phyloP scores from a whole-genome alignment of 164 flowering plant genomes.

The Vitis cinerea region DNA sequence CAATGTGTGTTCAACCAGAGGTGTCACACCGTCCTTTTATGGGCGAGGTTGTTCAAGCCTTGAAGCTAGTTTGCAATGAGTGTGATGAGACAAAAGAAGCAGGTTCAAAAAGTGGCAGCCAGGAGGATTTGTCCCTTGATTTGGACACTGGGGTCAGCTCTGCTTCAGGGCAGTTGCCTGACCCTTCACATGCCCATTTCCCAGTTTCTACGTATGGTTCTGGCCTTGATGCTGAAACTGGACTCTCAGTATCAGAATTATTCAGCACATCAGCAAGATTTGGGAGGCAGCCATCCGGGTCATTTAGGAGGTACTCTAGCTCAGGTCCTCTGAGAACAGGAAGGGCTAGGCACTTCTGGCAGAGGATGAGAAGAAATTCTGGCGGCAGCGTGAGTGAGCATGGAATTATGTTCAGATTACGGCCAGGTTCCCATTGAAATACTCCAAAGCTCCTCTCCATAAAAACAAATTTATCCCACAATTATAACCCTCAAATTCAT shows the following conservation, averaged over 20 bases:
- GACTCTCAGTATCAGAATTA: slow-evolving; percentile 51
- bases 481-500: not conserved
- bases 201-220: slow-evolving; percentile 30
- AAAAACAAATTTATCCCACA: not conserved
- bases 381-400: slow-evolving; percentile 69
- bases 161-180: slow-evolving; percentile 34
- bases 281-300: slow-evolving; percentile 43
- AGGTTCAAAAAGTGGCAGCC: slow-evolving; percentile 43
- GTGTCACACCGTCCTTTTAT: slow-evolving; percentile 96
- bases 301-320: slow-evolving; percentile 65
- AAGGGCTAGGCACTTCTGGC: slow-evolving; percentile 49
- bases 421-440: slow-evolving; percentile 42
- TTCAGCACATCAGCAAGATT: slow-evolving; percentile 41
- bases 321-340: slow-evolving; percentile 67
- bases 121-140: slow-evolving; percentile 45
- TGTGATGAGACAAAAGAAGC: slow-evolving; percentile 54
- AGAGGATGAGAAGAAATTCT: slow-evolving; percentile 42
- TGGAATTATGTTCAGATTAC: slow-evolving; percentile 34
- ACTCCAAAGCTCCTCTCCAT: not conserved
- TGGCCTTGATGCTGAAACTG: slow-evolving; percentile 43
- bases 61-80: slow-evolving; percentile 82
- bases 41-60: slow-evolving; percentile 98
- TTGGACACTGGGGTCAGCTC: slow-evolving; percentile 33
- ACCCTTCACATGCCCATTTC: slow-evolving; percentile 25
- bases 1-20: slow-evolving; percentile 97